These are phyloP conservation scores for Paecilomyces formosus DNA, from an alignment of 2,329 filamentous ascomycete genomes.

Conservation along the genomic window DNA sequence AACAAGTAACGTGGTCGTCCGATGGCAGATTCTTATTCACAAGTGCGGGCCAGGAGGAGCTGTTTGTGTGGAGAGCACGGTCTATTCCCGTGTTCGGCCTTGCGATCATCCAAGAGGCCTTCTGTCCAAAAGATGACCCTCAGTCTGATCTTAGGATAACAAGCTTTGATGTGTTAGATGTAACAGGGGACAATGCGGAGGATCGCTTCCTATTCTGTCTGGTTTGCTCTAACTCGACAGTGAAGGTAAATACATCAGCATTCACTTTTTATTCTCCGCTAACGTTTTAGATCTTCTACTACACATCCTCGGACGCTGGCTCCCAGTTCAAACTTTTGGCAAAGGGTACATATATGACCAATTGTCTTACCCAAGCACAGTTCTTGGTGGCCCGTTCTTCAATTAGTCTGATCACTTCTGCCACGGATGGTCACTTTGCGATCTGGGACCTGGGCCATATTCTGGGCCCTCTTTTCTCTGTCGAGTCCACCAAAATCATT, in stretches of 20 bases:
- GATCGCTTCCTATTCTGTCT: conserved; percentile 56
- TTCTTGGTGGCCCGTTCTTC: conserved; percentile 39
- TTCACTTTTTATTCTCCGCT: conserved; percentile 4
- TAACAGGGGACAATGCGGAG: conserved; percentile 15
- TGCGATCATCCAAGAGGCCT: conserved; percentile 46
- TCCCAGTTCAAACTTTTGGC: conserved; percentile 39
- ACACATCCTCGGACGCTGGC: conserved; percentile 15
- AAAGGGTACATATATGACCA: conserved; percentile 57
- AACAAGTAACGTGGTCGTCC: conserved; percentile 66
- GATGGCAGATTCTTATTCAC: conserved; percentile 68
- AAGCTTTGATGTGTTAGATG: conserved; percentile 58
- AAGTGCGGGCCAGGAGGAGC: conserved; percentile 80
- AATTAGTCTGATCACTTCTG: conserved; percentile 49
- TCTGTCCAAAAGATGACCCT: conserved; percentile 40
- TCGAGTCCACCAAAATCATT: conserved; percentile 11
- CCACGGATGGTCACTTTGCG: conserved; percentile 72
- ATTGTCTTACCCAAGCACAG: conserved; percentile 63
- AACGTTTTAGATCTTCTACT: conserved; percentile 39
- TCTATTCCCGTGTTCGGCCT: conserved; percentile 46
- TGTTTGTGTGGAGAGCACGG: conserved; percentile 72
- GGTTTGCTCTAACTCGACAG: conserved; percentile 74
- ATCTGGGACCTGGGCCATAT: conserved; percentile 46
- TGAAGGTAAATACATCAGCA: conserved; percentile 44
- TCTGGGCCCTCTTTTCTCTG: conserved; percentile 20
- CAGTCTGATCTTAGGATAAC: conserved; percentile 69